These are phyloP conservation scores for Colletotrichum limetticola DNA, from an alignment of 2,329 filamentous ascomycete species.

Conservation along the genomic window DNA sequence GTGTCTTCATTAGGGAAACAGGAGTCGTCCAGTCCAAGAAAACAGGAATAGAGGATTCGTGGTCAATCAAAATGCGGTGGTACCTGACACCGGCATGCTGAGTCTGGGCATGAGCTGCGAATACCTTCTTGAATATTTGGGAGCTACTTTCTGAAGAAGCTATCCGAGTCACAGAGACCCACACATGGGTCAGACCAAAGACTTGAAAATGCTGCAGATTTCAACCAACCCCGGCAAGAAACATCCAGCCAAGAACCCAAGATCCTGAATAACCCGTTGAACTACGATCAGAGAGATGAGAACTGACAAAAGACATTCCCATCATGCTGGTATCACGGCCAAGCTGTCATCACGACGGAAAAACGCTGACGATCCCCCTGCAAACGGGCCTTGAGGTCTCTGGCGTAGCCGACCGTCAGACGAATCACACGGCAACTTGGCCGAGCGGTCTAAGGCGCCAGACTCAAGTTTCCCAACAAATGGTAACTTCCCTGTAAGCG, in stretches of 20 bases:
- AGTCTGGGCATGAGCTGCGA: too few relatives aligned
- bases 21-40: neutral
- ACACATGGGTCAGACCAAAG: too few relatives aligned
- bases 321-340: neutral
- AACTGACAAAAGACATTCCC: neutral
- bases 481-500: neutral
- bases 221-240: neutral
- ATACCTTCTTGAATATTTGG: too few relatives aligned
- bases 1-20: neutral
- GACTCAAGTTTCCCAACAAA: neutral
- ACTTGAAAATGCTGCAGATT: neutral
- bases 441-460: conserved; percentile 21
- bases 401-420: rapidly evolving
- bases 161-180: too few relatives aligned
- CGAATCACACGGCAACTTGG: neutral
- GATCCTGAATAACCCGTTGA: neutral
- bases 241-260: neutral
- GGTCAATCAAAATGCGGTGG: neutral
- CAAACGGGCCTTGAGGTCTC: neutral
- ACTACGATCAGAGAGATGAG: neutral
- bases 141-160: too few relatives aligned
- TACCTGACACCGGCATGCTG: neutral
- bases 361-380: neutral
- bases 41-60: neutral
- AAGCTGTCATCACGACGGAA: neutral